These are phyloP conservation scores for Oryza glumipatula DNA, from an alignment of 176 grass and related monocot species.

Conservation along the genomic window DNA sequence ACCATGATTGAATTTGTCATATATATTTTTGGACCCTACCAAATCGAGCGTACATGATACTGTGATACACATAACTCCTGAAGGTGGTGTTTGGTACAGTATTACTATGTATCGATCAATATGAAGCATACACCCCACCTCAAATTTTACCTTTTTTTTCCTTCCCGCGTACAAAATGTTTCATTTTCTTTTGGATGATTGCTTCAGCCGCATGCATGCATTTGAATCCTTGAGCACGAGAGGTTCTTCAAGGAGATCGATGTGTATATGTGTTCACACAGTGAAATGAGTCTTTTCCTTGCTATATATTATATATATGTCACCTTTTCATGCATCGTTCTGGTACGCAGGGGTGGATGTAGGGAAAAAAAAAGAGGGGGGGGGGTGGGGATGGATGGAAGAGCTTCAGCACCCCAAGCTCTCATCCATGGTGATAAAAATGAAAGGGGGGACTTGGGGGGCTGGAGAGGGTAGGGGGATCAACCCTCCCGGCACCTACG, in stretches of 20 bases:
- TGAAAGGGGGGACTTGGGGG: too few relatives aligned
- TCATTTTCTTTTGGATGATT: not conserved
- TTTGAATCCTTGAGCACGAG: not conserved
- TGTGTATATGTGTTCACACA: not conserved
- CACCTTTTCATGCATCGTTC: too few relatives aligned
- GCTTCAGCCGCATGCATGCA: not conserved
- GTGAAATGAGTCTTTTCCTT: too few relatives aligned
- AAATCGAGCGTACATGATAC: slow-evolving; percentile 21
- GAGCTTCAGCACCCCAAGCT: too few relatives aligned
- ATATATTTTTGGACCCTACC: slow-evolving; percentile 32
- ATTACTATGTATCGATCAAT: not conserved
- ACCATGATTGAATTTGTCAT: slow-evolving; percentile 23
- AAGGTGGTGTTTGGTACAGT: slow-evolving; percentile 33
- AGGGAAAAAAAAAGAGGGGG: too few relatives aligned
- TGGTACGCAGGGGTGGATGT: too few relatives aligned
- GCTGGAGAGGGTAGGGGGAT: too few relatives aligned
- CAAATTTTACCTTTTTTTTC: not conserved
- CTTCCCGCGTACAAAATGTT: not conserved
- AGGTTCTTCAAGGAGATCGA: not conserved
- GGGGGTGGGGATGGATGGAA: too few relatives aligned
- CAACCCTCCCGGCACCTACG: too few relatives aligned
- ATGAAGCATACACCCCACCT: slow-evolving; percentile 15
- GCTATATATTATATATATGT: too few relatives aligned
- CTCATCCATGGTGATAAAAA: too few relatives aligned
- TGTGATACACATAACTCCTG: not conserved